Percentiles rank a stretch among this genome's conserved stretches.
Conservation (phyloP, 306 rosid genomes). For the Dryas alaskensis region DNA sequence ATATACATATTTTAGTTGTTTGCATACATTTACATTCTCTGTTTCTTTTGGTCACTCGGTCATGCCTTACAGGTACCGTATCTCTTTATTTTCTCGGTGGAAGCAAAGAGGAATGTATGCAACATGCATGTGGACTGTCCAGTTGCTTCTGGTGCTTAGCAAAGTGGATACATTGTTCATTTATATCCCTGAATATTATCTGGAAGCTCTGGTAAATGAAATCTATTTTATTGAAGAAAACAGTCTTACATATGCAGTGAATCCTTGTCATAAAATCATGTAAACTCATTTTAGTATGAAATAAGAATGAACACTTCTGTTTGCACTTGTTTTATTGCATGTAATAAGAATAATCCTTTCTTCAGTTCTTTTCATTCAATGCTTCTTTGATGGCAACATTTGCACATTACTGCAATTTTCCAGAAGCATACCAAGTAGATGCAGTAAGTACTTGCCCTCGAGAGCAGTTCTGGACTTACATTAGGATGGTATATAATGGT, state of each 20-base stretch:
- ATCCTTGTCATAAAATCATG: background rate
- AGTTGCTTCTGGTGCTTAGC: constrained; percentile 86
- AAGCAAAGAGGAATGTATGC: constrained; percentile 99
- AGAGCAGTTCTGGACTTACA: constrained; percentile 4
- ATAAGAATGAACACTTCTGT: background rate
- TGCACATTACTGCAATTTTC: background rate
- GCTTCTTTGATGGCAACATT: constrained; percentile 3
- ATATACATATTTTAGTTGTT: constrained; percentile 10
- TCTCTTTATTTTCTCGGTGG: constrained; percentile 75
- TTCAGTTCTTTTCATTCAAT: background rate
- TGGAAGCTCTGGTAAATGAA: constrained; percentile 80
- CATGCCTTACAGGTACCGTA: constrained; percentile 64
- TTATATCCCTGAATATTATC: constrained; percentile 82
- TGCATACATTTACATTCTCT: background rate
- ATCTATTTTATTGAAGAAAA: background rate
- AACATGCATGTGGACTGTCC: constrained; percentile 94
- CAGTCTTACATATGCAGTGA: background rate
- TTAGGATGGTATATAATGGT: constrained; percentile 6
- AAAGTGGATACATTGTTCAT: constrained; percentile 73
- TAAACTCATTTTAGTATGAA: background rate
- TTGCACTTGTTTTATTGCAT: constrained; percentile 11
- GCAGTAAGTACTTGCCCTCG: background rate
- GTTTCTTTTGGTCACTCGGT: constrained; percentile 12
- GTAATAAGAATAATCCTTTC: constrained; percentile 2
- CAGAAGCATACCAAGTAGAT: background rate